These are phyloP conservation scores for Nicotiana paniculata DNA, from an alignment of 257 asterid genomes.

Conservation along the genomic window DNA sequence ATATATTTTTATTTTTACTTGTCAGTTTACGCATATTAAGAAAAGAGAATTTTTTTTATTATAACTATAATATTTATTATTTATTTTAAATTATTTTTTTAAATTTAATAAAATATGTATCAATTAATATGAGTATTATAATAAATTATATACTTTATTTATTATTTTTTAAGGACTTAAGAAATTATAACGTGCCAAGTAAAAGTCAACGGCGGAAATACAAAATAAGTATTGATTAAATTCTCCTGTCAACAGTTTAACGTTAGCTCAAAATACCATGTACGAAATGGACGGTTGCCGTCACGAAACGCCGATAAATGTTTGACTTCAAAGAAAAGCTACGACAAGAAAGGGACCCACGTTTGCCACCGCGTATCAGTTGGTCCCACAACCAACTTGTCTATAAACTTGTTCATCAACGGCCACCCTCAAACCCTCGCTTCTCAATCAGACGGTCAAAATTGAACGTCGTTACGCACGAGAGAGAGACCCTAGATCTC, in stretches of 20 bases:
- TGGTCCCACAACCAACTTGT: conserved; percentile 29
- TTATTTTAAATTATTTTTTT: too few species aligned
- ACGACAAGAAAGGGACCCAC: conserved; percentile 22
- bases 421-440: conserved; percentile 8
- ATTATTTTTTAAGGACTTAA: too few species aligned
- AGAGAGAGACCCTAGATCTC: conserved; percentile 1
- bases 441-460: conserved; percentile 21
- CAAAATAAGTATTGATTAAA: neutral
- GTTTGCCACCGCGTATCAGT: conserved; percentile 35
- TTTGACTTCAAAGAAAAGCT: conserved; percentile 37
- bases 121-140: too few species aligned
- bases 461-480: conserved; percentile 6
- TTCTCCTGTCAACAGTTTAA: neutral
- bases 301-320: neutral
- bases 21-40: too few species aligned
- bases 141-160: too few species aligned
- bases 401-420: conserved; percentile 16
- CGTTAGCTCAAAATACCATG: neutral
- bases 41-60: too few species aligned
- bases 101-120: too few species aligned
- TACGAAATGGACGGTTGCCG: neutral
- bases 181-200: too few species aligned
- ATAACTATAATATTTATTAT: too few species aligned
- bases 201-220: too few species aligned
- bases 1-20: too few species aligned